Evolutionary conservation across 352 stramenopile species (phyloP).

Genomic region (Nothophytophthora sp.): DNA sequence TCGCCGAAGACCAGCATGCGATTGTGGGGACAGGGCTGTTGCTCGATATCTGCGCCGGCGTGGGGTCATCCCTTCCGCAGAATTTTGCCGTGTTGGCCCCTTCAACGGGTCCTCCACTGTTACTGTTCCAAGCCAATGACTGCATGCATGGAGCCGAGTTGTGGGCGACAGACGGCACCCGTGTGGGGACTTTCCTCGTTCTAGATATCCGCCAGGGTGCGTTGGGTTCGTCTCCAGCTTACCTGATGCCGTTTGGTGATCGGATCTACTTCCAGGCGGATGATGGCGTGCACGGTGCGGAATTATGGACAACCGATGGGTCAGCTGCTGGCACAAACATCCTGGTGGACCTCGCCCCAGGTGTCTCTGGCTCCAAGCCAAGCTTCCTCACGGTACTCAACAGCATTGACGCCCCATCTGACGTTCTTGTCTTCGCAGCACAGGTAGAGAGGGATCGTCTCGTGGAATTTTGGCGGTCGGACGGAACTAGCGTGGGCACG

Average conservation of each 20-base stretch:
- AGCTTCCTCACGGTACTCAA: conserved; percentile 46
- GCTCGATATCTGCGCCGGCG: conserved; percentile 55
- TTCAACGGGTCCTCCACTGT: conserved; percentile 1
- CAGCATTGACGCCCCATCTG: background rate
- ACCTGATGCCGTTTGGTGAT: conserved; percentile 46
- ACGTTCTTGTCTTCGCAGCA: conserved; percentile 34
- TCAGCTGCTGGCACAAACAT: conserved; percentile 45
- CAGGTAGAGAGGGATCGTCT: conserved; percentile 28
- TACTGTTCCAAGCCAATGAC: conserved; percentile 89
- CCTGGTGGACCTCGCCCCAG: conserved; percentile 61
- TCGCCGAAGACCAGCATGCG: conserved; percentile 27
- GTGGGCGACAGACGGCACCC: conserved; percentile 71
- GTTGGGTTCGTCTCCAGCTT: conserved; percentile 44
- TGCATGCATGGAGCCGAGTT: conserved; percentile 79
- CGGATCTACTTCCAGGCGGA: conserved; percentile 80
- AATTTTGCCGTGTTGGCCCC: conserved; percentile 37
- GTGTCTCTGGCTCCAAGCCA: conserved; percentile 28
- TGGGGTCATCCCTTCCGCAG: conserved; percentile 48
- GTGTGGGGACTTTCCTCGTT: conserved; percentile 52
- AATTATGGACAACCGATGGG: conserved; percentile 83
- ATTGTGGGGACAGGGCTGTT: conserved; percentile 44
- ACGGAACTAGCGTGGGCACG: conserved; percentile 46
- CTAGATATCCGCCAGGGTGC: conserved; percentile 56
- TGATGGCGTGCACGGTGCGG: conserved; percentile 69
- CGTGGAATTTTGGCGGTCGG: conserved; percentile 58